Evolutionary conservation across 352 stramenopile species (phyloP).

Genomic region (Phytophthora palmivora): DNA sequence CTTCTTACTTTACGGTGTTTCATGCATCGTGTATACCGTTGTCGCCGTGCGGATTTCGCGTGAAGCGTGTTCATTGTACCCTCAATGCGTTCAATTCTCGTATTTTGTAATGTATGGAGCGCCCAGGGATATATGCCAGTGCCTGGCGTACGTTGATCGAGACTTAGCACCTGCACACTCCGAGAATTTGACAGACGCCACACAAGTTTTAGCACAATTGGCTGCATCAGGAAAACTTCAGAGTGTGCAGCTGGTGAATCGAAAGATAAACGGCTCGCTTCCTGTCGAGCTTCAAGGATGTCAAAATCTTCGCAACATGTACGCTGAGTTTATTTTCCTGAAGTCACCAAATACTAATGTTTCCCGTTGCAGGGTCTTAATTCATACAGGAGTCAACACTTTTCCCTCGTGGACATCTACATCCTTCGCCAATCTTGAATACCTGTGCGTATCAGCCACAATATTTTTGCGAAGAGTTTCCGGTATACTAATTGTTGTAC

Average conservation of each 20-base stretch:
- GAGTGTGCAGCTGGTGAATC: constrained; percentile 40
- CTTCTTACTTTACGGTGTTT: constrained; percentile 37
- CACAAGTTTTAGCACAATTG: constrained; percentile 19
- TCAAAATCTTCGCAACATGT: constrained; percentile 37
- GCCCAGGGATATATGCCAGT: constrained; percentile 20
- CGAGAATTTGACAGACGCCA: constrained; percentile 26
- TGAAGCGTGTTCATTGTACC: constrained; percentile 22
- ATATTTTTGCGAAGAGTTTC: too few species aligned
- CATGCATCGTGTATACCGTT: constrained; percentile 28
- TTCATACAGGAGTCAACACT: constrained; percentile 33
- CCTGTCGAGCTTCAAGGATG: constrained; percentile 27
- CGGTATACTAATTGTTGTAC: too few species aligned
- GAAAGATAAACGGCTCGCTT: constrained; percentile 35
- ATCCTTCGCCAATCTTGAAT: constrained; percentile 41
- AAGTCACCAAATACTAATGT: too few species aligned
- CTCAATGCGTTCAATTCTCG: constrained; percentile 22
- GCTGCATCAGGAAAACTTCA: constrained; percentile 29
- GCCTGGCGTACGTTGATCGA: constrained; percentile 39
- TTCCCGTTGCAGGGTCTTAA: constrained; percentile 41
- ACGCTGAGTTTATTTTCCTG: constrained; percentile 21
- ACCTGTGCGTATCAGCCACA: too few species aligned
- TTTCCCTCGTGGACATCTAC: constrained; percentile 36
- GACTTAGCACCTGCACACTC: constrained; percentile 31
- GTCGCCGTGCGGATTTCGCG: constrained; percentile 18
- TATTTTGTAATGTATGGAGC: constrained; percentile 6